Evolutionary conservation across 176 grass and related monocot genomes (phyloP).

Genomic region (Ensete ventricosum): DNA sequence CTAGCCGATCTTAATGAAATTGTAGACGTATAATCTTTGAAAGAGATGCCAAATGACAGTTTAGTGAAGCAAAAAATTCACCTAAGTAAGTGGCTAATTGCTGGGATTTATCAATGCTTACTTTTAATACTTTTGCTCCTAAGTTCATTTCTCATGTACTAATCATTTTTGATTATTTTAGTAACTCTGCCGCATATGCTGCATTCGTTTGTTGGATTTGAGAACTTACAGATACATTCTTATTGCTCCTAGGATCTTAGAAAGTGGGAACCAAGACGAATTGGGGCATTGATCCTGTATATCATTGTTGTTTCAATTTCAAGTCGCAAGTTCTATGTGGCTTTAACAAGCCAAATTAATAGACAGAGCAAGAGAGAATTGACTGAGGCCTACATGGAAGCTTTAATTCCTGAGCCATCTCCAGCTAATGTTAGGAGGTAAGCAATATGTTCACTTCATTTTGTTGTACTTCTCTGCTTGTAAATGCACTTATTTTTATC

Average conservation of each 20-base stretch:
- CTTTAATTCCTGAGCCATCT: slow-evolving; percentile 34
- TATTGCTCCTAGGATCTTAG: slow-evolving; percentile 14
- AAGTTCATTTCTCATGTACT: background rate
- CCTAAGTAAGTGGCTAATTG: too few species aligned
- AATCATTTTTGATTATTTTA: background rate
- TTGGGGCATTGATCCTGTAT: slow-evolving; percentile 26
- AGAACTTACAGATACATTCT: background rate
- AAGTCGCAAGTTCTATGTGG: slow-evolving; percentile 14
- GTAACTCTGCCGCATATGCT: background rate
- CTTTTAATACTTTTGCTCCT: background rate
- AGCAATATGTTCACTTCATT: background rate
- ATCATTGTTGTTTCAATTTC: slow-evolving; percentile 8
- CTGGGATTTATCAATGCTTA: background rate
- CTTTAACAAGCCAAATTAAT: slow-evolving; percentile 5
- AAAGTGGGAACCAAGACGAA: slow-evolving; percentile 24
- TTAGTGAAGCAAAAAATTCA: too few species aligned
- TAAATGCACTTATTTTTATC: background rate
- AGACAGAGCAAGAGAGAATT: slow-evolving; percentile 22
- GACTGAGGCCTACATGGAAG: slow-evolving; percentile 32
- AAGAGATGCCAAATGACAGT: too few species aligned
- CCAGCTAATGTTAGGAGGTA: slow-evolving; percentile 31
- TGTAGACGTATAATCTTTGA: too few species aligned
- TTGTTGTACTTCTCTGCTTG: background rate
- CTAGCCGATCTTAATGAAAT: background rate
- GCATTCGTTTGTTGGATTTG: background rate